These are phyloP conservation scores for Septoria linicola DNA, from an alignment of 2,329 filamentous ascomycete species.

Conservation along the genomic window DNA sequence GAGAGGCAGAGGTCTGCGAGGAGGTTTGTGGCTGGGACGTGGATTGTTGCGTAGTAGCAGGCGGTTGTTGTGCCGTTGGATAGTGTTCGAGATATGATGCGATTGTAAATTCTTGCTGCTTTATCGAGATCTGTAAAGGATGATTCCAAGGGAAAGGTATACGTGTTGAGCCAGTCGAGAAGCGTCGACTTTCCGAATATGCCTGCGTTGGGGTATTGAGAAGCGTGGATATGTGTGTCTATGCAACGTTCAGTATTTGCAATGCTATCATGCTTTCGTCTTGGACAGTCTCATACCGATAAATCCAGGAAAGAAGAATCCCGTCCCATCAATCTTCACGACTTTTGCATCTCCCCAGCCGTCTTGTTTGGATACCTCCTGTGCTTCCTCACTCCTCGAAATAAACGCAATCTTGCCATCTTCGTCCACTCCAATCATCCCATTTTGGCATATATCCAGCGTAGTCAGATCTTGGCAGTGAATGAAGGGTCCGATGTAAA, in stretches of 20 bases:
- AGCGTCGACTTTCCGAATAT: slow-evolving; percentile 93
- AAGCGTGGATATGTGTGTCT: slow-evolving; percentile 95
- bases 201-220: slow-evolving; percentile 91
- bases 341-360: slow-evolving; percentile 45
- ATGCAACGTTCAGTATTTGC: not conserved
- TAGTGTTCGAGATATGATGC: slow-evolving; percentile 76
- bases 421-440: slow-evolving; percentile 53
- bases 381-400: slow-evolving; percentile 36
- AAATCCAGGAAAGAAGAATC: slow-evolving; percentile 84
- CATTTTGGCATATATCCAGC: slow-evolving; percentile 51
- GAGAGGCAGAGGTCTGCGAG: slow-evolving; percentile 79
- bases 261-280: not conserved
- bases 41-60: slow-evolving; percentile 89
- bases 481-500: slow-evolving; percentile 64
- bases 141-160: slow-evolving; percentile 90
- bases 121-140: slow-evolving; percentile 64
- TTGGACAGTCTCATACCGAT: slow-evolving; percentile 57
- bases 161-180: slow-evolving; percentile 87
- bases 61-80: slow-evolving; percentile 90
- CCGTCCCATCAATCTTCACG: slow-evolving; percentile 45
- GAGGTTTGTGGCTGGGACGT: slow-evolving; percentile 85
- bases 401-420: slow-evolving; percentile 54
- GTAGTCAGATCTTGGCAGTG: slow-evolving; percentile 52
- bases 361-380: slow-evolving; percentile 22
- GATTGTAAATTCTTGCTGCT: slow-evolving; percentile 71